These are phyloP conservation scores for Plasmodium vinckei DNA, from an alignment of 169 alveolate species.

Conservation along the genomic window DNA sequence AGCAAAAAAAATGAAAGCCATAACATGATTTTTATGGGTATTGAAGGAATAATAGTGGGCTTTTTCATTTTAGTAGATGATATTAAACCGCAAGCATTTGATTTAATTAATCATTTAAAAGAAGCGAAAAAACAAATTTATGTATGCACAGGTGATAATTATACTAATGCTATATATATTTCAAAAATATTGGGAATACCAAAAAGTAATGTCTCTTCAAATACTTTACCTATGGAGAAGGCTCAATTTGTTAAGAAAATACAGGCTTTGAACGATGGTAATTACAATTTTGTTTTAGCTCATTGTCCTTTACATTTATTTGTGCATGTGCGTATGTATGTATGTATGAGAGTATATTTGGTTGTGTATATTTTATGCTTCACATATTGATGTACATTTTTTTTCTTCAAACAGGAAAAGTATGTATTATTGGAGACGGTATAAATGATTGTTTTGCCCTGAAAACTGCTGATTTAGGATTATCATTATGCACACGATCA, in stretches of 20 bases:
- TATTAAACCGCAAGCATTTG: conserved; percentile 69
- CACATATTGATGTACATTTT: background rate
- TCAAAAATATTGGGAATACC: conserved; percentile 65
- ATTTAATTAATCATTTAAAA: conserved; percentile 34
- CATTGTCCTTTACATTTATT: background rate
- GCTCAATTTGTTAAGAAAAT: conserved; percentile 69
- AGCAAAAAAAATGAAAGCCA: conserved; percentile 73
- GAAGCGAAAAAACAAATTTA: conserved; percentile 45
- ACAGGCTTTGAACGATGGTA: conserved; percentile 56
- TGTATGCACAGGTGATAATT: conserved; percentile 74
- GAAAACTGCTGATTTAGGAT: conserved; percentile 68
- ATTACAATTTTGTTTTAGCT: background rate
- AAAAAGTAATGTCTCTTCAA: conserved; percentile 51
- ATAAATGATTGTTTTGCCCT: conserved; percentile 74
- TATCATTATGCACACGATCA: conserved; percentile 64
- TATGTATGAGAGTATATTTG: background rate
- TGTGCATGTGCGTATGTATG: background rate
- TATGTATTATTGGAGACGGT: conserved; percentile 75
- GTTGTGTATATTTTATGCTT: too few relatives aligned
- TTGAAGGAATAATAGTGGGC: conserved; percentile 71
- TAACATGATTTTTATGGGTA: conserved; percentile 70
- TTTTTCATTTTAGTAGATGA: conserved; percentile 61
- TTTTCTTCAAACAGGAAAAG: conserved; percentile 33
- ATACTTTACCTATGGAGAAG: conserved; percentile 64
- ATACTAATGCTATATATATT: conserved; percentile 64